phyloP scores from a whole-genome alignment of 768 basidiomycete genomes.

The Suillus americanus region DNA sequence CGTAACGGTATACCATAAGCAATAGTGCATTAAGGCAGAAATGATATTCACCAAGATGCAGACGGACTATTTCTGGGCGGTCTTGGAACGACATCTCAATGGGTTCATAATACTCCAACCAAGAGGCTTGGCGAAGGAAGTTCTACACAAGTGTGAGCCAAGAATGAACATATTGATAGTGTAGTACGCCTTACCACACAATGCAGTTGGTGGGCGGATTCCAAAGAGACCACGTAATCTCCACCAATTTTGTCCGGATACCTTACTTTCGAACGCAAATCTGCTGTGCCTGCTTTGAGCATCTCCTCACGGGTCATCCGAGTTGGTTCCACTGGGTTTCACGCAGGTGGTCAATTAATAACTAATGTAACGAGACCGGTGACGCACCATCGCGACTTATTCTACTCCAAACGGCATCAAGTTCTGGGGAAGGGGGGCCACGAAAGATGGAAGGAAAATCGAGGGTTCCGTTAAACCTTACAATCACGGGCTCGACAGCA shows the following conservation, averaged over 20 bases:
- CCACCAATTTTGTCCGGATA: conserved; percentile 12
- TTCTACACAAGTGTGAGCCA: not conserved
- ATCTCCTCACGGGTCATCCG: conserved; percentile 8
- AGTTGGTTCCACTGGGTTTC: not conserved
- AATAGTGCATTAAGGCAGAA: not conserved
- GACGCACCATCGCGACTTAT: conserved; percentile 5
- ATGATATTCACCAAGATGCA: conserved; percentile 7
- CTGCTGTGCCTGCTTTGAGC: conserved; percentile 6
- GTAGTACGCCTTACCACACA: conserved; percentile 7
- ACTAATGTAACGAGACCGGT: not conserved
- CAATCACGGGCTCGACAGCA: conserved; percentile 9
- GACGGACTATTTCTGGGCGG: not conserved
- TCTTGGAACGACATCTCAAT: conserved; percentile 7
- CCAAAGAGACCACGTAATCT: conserved; percentile 10
- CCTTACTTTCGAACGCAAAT: conserved; percentile 7
- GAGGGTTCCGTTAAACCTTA: conserved; percentile 10
- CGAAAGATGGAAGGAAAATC: conserved; percentile 10
- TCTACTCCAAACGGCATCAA: conserved; percentile 13
- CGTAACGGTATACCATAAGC: not conserved
- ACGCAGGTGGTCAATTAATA: not conserved
- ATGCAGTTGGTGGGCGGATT: conserved; percentile 10
- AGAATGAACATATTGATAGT: not conserved
- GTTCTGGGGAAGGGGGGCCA: conserved; percentile 10
- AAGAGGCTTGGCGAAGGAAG: conserved; percentile 13
- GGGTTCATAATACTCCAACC: conserved; percentile 9